Base-by-base conservation (phyloP, 257 asterid genomes). In the Catharanthus roseus region DNA sequence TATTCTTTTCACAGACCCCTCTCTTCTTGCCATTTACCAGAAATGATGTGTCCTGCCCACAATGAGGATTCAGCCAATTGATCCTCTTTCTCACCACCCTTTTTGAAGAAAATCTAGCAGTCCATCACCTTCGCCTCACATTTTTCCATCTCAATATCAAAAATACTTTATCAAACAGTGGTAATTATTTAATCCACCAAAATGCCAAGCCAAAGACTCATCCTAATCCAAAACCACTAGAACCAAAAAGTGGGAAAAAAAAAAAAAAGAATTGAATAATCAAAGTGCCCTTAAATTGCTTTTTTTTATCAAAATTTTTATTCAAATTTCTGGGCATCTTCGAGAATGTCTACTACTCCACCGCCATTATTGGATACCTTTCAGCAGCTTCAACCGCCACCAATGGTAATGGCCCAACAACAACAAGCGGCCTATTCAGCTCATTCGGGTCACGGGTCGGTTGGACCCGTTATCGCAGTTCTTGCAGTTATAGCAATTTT, bases 391-490 rank as follows among this genome's bases (percentile, higher is more conserved):
- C 89, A 77, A 74, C 86, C 90, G 33, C 95, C 95, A 33, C 96
- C 96, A 8, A 66, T 77, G 80, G 75, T 75, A 77, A 74, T 81
- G 86, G 79, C 58, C 24, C 67, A 69, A 56, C 91, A 69, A 56
- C 91, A 84, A 23, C 87, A 86, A 54, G 88, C n/a, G n/a, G n/a
- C 86, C 1, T 83, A 85, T 79, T 36, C 80, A 16, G 78, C 81
- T 42, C 88, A 79, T 50, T 58, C 92, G 77, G 86, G 81, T 31
- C 87, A 78, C 85, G 98, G 90, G 45, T 87, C 98, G 0, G 88
- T 88, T 0, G 97, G 96, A 9, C 88, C 97, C 55, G 93, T 90
- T 1, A 86, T 93, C 42, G 98, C 83, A 31, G 96, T 90, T 33
- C 88, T 93, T 12, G 96, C 92, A 6, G 85, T 89, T 49, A 84